Percentiles rank a stretch among this genome's conserved stretches.
phyloP scores from a whole-genome alignment of 495 filamentous ascomycete species.

The Penicillium atrosanguineum region DNA sequence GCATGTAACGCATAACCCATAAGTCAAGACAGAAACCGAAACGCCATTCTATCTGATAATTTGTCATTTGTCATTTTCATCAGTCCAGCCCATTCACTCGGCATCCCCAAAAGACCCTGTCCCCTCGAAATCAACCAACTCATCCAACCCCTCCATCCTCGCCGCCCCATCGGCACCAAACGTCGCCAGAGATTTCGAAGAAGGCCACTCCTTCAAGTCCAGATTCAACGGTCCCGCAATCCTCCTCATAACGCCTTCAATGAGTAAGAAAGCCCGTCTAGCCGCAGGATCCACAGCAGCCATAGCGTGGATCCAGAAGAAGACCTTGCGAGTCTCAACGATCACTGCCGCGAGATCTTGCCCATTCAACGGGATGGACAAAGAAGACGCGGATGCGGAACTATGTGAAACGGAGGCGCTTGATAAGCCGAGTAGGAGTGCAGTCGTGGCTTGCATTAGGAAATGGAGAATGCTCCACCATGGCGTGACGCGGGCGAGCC shows the following conservation, averaged over 20 bases:
- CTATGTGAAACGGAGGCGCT: constrained; percentile 15
- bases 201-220: constrained; percentile 33
- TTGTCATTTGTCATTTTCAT: no score
- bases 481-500: constrained; percentile 48
- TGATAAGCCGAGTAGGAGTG: constrained; percentile 55
- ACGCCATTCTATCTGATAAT: not conserved
- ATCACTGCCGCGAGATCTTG: constrained; percentile 31
- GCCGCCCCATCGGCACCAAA: not conserved
- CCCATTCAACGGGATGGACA: constrained; percentile 1
- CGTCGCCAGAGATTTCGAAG: constrained; percentile 4
- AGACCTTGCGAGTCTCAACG: constrained; percentile 44
- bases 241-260: constrained; percentile 26
- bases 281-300: constrained; percentile 42
- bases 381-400: not conserved
- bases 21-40: not conserved
- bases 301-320: constrained; percentile 49
- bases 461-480: constrained; percentile 65
- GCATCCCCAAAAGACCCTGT: not conserved
- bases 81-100: no score
- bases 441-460: constrained; percentile 58
- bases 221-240: constrained; percentile 27
- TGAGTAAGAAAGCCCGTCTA: constrained; percentile 48
- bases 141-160: constrained; percentile 11
- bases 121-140: constrained; percentile 20
- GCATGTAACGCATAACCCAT: not conserved